Conservation (phyloP, 805 yeast species). For the Tetrapisispora pingtungensis region DNA sequence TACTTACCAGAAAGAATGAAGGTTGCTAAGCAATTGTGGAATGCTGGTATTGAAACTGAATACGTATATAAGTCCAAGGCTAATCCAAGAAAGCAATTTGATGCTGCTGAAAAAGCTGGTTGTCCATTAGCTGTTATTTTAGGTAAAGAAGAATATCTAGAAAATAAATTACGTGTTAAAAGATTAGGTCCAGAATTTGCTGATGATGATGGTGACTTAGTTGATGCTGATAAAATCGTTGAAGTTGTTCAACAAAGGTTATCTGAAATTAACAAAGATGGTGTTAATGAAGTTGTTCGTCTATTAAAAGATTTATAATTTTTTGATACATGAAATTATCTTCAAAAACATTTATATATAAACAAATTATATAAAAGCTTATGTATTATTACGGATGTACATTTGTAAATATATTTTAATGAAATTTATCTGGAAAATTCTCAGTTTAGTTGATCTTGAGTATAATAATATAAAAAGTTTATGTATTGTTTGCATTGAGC, state of each 20-base stretch:
- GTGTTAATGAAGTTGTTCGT: slow-evolving; percentile 55
- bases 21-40: slow-evolving; percentile 76
- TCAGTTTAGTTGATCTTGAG: neutral
- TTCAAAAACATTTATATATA: neutral
- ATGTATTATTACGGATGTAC: neutral
- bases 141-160: slow-evolving; percentile 83
- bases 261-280: slow-evolving; percentile 41
- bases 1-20: slow-evolving; percentile 86
- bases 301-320: slow-evolving; percentile 44
- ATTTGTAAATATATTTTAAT: neutral
- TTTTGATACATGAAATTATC: neutral
- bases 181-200: slow-evolving; percentile 80
- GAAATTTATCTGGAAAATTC: neutral
- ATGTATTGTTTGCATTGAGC: neutral
- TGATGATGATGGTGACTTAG: slow-evolving; percentile 77
- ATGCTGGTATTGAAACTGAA: slow-evolving; percentile 80
- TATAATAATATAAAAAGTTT: neutral
- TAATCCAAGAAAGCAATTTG: slow-evolving; percentile 92
- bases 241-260: slow-evolving; percentile 41
- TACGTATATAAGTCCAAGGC: slow-evolving; percentile 88
- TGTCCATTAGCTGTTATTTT: slow-evolving; percentile 84
- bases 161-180: slow-evolving; percentile 78
- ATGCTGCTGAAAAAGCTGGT: slow-evolving; percentile 92
- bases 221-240: slow-evolving; percentile 53
- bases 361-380: neutral